phyloP scores from a whole-genome alignment of 2,329 filamentous ascomycete species.

The Ascomycota sp. region DNA sequence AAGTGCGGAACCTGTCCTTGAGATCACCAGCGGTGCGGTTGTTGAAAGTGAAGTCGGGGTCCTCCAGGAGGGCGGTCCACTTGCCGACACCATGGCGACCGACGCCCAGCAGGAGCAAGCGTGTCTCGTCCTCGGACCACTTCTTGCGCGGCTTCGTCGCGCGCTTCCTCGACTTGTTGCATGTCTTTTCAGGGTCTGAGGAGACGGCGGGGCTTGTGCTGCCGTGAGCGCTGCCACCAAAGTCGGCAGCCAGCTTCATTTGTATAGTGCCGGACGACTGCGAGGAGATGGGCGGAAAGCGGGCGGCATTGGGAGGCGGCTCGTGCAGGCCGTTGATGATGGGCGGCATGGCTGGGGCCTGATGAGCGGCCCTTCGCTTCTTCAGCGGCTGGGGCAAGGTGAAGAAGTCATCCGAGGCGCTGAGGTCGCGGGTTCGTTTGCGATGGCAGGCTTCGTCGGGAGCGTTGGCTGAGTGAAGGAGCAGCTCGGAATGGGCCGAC shows the following conservation, averaged over 20 bases:
- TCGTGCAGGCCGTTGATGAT: constrained; percentile 43
- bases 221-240: constrained; percentile 13
- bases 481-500: constrained; percentile 22
- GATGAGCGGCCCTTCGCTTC: constrained; percentile 37
- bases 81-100: constrained; percentile 40
- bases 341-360: constrained; percentile 32
- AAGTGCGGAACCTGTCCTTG: constrained; percentile 44
- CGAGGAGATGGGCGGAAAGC: constrained; percentile 41
- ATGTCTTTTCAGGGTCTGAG: constrained; percentile 11
- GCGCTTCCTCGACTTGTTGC: constrained; percentile 24
- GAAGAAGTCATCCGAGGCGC: constrained; percentile 36
- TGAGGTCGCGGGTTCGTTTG: constrained; percentile 27
- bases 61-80: constrained; percentile 42
- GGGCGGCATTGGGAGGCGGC: constrained; percentile 34
- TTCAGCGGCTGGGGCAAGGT: constrained; percentile 41
- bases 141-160: constrained; percentile 35
- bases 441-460: constrained; percentile 26
- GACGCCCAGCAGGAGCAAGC: constrained; percentile 36
- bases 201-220: constrained; percentile 5
- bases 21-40: constrained; percentile 37
- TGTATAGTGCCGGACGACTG: constrained; percentile 25
- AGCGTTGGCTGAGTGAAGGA: constrained; percentile 21
- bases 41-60: constrained; percentile 36
- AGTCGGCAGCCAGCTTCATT: constrained; percentile 20
- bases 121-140: constrained; percentile 44